Evolutionary conservation across 2,329 filamentous ascomycete species (phyloP).

Genomic region (Aspergillus latus): DNA sequence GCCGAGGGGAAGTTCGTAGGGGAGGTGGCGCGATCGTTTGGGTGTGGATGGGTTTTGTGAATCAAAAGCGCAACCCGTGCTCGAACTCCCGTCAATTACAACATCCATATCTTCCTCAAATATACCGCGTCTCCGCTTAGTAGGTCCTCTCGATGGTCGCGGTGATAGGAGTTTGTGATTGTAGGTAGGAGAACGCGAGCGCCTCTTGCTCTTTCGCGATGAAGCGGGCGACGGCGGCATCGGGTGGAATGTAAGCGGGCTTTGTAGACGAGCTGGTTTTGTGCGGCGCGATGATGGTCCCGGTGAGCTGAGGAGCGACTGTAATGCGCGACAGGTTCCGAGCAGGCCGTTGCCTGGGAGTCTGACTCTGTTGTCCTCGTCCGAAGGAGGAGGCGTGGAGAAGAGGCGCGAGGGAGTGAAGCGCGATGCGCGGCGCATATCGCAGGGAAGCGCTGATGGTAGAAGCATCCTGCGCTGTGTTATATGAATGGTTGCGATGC

Average conservation of each 20-base stretch:
- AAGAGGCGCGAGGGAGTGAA: conserved; percentile 38
- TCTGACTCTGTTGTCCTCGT: conserved; percentile 31
- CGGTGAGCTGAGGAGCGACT: conserved; percentile 44
- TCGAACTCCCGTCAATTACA: conserved; percentile 4
- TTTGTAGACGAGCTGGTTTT: conserved; percentile 42
- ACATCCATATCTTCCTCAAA: conserved; percentile 28
- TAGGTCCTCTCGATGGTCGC: conserved; percentile 34
- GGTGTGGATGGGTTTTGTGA: conserved; percentile 41
- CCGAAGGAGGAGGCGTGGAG: conserved; percentile 41
- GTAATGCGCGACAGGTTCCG: conserved; percentile 44
- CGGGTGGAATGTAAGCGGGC: conserved; percentile 36
- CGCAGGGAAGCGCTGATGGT: conserved; percentile 48
- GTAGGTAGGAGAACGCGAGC: conserved; percentile 20
- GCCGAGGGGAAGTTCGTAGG: conserved; percentile 47
- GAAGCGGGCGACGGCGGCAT: conserved; percentile 22
- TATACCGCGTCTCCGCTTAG: conserved; percentile 40
- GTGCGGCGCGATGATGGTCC: conserved; percentile 36
- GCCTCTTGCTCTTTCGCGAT: conserved; percentile 16
- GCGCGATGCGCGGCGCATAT: conserved; percentile 38
- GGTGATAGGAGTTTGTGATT: conserved; percentile 22
- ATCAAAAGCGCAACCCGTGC: conserved; percentile 16
- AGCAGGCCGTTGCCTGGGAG: conserved; percentile 39
- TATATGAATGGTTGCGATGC: neutral
- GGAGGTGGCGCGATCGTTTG: conserved; percentile 45
- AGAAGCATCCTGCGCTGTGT: conserved; percentile 40